Base-by-base conservation (phyloP, 2,329 filamentous ascomycete genomes). In the Trichophyton rubrum region DNA sequence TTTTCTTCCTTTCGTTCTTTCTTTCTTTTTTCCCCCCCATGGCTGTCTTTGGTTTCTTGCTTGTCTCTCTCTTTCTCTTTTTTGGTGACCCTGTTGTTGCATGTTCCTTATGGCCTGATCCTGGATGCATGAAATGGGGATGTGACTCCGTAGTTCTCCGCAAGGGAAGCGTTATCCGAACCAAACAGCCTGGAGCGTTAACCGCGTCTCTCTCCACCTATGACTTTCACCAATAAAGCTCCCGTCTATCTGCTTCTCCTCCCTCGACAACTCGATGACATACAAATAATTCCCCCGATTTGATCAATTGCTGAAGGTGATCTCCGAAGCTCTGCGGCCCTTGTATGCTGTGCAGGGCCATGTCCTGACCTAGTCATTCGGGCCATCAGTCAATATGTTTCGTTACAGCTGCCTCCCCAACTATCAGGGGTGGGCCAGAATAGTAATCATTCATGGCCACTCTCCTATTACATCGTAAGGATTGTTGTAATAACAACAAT, bases 151-250 rank as follows among this genome's bases (percentile, higher is more conserved):
- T 27, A 15, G 45, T 27, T 24, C 45, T 49, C 45, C 20, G 45
- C 45, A 49, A 49, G 20, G 20, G 20, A 49, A 49, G 17, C 43
- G 40, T 43, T 43, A 43, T 22, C 43, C 43, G 43, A 47, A 47
- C 43, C 43, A 43, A 43, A 20, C 41, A 47, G 20, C 22, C 49
- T n/a, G 22, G 49, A 35, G 27, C 49, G 49, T 35, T 35, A 55
- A 55, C 49, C 49, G 49, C 49, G 49, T 33, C 49, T 55, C 22
- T 49, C 49, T 55, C 49, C 49, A 55, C 49, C 49, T 49, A 49
- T 49, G 43, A 47, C 20, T 47, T 47, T 22, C 11, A 4, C 1
- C 24, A 24, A 24, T 17, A 49, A 22, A 24, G 4, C 45, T 13
- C 45, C 22, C 7, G 27, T 1, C 27, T 30, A 30, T 30, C 27